Percentiles rank a stretch among this genome's conserved stretches.
Conservation (phyloP, 257 asterid species). For the Przewalskia tangutica region DNA sequence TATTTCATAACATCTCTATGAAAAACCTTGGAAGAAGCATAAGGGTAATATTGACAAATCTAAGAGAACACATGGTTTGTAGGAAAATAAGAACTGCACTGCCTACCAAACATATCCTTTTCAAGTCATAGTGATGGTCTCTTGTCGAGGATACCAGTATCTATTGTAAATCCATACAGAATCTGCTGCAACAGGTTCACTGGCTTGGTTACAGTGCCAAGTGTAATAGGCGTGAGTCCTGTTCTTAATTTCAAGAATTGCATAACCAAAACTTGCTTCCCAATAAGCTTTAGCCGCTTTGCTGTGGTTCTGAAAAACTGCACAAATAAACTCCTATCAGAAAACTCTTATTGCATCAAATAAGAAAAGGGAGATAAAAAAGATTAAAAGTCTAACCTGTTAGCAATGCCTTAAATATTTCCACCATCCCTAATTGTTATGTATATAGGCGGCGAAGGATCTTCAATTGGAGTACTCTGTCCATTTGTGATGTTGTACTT, state of each 20-base stretch:
- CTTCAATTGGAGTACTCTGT: conserved; percentile 24
- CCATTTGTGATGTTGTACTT: conserved; percentile 37
- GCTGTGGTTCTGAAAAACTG: conserved; percentile 41
- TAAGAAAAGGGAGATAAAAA: not conserved
- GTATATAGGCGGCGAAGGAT: conserved; percentile 39
- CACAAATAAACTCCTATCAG: not conserved
- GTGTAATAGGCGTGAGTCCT: conserved; percentile 40
- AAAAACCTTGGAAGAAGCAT: too few species aligned
- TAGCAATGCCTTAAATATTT: conserved; percentile 48
- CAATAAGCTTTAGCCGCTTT: conserved; percentile 42
- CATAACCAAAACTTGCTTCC: conserved; percentile 55
- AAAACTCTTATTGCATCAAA: not conserved
- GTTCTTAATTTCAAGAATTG: conserved; percentile 44
- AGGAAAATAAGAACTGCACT: not conserved
- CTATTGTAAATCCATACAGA: conserved; percentile 44
- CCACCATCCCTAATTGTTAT: conserved; percentile 56
- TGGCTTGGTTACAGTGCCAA: conserved; percentile 53
- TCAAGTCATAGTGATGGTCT: conserved; percentile 4
- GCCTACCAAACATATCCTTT: not conserved
- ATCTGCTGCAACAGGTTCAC: conserved; percentile 31
- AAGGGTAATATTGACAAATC: too few species aligned
- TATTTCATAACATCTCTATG: too few species aligned
- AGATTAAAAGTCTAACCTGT: conserved; percentile 9
- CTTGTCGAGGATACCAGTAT: conserved; percentile 32
- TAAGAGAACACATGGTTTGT: too few species aligned